Evolutionary conservation across 352 stramenopile genomes (phyloP).

Genomic region (Pythium diclinum): DNA sequence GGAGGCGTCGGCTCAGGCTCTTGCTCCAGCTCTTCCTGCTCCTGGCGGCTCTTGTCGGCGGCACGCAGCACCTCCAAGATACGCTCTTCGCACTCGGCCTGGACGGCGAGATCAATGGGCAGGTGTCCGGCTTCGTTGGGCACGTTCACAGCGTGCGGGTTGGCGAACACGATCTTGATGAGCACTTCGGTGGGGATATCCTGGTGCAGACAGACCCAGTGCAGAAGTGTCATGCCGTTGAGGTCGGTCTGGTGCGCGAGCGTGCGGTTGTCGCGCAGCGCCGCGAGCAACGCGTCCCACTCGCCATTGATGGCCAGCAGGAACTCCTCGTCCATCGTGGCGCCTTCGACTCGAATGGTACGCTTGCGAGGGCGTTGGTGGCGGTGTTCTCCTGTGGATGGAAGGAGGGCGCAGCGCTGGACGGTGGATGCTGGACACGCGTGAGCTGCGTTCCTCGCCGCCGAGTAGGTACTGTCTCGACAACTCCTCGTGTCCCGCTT

Average conservation of each 20-base stretch:
- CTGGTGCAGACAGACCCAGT: conserved; percentile 82
- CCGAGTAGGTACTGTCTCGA: background rate
- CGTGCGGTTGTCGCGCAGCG: conserved; percentile 58
- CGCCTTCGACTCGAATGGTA: background rate
- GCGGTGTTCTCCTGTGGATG: background rate
- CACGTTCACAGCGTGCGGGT: conserved; percentile 66
- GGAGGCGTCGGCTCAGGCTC: conserved; percentile 18
- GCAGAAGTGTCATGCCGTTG: conserved; percentile 74
- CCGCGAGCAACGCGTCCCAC: conserved; percentile 65
- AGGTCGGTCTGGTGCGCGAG: conserved; percentile 58
- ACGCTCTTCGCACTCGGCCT: conserved; percentile 71
- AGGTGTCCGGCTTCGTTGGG: conserved; percentile 74
- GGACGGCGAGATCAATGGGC: conserved; percentile 68
- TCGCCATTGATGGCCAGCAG: conserved; percentile 78
- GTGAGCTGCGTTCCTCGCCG: background rate
- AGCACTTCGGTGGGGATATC: conserved; percentile 67
- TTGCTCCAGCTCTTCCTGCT: conserved; percentile 21
- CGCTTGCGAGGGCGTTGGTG: background rate
- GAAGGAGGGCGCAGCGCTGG: background rate
- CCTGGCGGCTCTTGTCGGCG: conserved; percentile 37
- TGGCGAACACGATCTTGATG: conserved; percentile 78
- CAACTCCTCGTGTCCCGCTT: conserved; percentile 2
- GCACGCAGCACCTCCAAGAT: conserved; percentile 70
- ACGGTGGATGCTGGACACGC: background rate
- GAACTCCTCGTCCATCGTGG: conserved; percentile 67